These are phyloP conservation scores for Salix brachista DNA, from an alignment of 345 rosid genomes.

Conservation along the genomic window DNA sequence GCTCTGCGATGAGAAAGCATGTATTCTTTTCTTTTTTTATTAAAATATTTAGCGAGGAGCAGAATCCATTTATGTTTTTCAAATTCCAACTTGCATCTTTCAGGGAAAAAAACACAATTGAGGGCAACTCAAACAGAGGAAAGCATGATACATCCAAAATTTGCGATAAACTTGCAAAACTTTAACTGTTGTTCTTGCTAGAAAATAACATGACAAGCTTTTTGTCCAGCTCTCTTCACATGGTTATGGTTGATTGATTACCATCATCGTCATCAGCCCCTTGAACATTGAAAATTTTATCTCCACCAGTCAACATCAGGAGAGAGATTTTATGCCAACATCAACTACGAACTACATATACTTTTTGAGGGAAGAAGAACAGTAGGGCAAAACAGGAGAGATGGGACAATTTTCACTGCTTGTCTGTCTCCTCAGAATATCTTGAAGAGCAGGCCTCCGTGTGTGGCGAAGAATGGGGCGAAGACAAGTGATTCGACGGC, in stretches of 20 bases:
- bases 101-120: neutral
- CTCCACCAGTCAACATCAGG: neutral
- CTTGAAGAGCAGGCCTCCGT: slow-evolving; percentile 91
- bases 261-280: neutral
- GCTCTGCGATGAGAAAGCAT: too few species aligned
- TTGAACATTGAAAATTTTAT: neutral
- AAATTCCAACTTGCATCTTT: too few species aligned
- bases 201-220: neutral
- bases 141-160: neutral
- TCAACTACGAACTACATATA: slow-evolving; percentile 10
- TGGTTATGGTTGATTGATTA: neutral
- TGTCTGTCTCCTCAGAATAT: slow-evolving; percentile 31
- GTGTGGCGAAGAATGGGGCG: slow-evolving; percentile 94
- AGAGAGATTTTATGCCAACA: slow-evolving; percentile 1
- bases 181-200: neutral
- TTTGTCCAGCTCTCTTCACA: neutral
- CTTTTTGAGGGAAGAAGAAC: neutral
- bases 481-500: slow-evolving; percentile 95
- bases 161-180: neutral
- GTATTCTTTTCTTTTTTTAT: neutral
- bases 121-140: neutral
- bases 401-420: neutral
- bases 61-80: neutral
- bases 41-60: neutral
- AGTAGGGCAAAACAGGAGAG: neutral